Base-by-base conservation (phyloP, 2,329 filamentous ascomycete genomes). In the Metarhizium sp. region DNA sequence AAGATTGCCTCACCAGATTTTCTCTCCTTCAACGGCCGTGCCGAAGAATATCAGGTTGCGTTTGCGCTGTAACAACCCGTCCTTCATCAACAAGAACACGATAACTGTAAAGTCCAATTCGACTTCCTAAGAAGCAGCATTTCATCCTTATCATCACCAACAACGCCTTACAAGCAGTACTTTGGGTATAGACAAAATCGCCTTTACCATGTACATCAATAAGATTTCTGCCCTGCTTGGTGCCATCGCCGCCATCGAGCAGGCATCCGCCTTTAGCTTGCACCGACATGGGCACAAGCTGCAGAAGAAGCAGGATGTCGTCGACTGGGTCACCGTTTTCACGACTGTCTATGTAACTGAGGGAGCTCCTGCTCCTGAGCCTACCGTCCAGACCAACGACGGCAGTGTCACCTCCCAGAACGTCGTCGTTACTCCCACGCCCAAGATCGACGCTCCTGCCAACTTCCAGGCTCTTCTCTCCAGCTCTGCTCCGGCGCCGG, bases 201-300 rank as follows among this genome's bases (percentile, higher is more conserved):
- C 8, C 53, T 38, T 52, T 66, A 72, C 58, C 18, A 78, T 78
- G 76, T 67, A 71, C 59, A 63, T 69, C 64, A 77, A 75, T 61
- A 68, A 74, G 62, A 57, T 76, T 56, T 65, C 71, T 55, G 58
- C 69, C 57, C 63, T 79, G 56, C 71, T 72, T 54, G 74, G 73
- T 54, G 68, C 73, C 55, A 68, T 73, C 56, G 68, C 72, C 61
- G 69, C 79, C 50, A 67, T 72, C 61, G 69, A 74, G 61, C 71
- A 76, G 65, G 70, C 70, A 58, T 56, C 72, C 45, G 77, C 73
- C 60, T 62, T 72, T 60, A 72, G 71, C 66, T 61, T 69, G 57
- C 72, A 76, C 66, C 73, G 71, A 48, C 72, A 75, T 61, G 64
- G 64, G 51, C 73, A 76, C 59, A 60, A 68, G 49, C 52, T 60